These are phyloP conservation scores for Pseudonitzschia pungens DNA, from an alignment of 108 stramenopile species.

Conservation along the genomic window DNA sequence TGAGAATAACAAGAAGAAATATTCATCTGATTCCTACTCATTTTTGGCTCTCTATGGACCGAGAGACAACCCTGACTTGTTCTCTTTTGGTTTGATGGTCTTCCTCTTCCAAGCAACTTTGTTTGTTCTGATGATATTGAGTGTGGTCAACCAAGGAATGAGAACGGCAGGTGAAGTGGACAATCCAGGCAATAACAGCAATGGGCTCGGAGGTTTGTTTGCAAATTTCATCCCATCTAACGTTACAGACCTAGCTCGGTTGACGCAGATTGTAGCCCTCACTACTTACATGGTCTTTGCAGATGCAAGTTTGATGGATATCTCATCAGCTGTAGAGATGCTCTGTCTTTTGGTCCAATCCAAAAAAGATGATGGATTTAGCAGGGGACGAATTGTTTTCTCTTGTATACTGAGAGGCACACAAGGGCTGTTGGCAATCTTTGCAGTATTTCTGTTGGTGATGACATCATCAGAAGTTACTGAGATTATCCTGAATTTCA, in stretches of 20 bases:
- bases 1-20: background rate
- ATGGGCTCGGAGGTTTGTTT: background rate
- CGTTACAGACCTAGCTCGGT: background rate
- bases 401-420: no score
- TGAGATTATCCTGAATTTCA: no score
- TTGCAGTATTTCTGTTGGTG: no score
- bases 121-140: background rate
- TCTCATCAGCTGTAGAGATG: no score
- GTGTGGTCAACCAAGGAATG: background rate
- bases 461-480: no score
- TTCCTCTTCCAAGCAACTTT: background rate
- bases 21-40: background rate
- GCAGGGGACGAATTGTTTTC: no score
- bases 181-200: background rate
- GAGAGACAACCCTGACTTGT: background rate
- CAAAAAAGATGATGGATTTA: no score
- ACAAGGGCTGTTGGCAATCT: no score
- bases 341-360: no score
- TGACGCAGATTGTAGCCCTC: no score
- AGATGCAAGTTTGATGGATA: no score
- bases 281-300: no score
- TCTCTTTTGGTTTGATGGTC: background rate
- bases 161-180: background rate
- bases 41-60: background rate
- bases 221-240: background rate